Base-by-base conservation (phyloP, 495 filamentous ascomycete species). In the Oidiodendron maius region DNA sequence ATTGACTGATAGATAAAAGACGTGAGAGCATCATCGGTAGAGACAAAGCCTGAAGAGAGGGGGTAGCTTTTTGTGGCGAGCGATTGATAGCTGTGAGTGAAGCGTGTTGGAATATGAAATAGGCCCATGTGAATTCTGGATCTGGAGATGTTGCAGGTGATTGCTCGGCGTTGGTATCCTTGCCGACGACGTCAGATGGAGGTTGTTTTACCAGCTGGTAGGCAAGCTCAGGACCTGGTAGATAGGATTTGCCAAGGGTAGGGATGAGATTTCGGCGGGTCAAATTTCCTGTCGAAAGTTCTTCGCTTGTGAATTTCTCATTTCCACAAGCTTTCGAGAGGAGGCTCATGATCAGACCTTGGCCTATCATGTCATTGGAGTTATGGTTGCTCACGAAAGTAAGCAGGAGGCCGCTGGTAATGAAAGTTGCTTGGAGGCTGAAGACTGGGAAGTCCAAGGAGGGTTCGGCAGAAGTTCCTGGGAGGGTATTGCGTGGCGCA, bases 1-100 rank as follows among this genome's bases (percentile, higher is more conserved):
- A 80, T 51, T 36, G 61, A 68, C 59, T 76, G 67, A 70, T 69
- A 83, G 47, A 73, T 53, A 23, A 77, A 74, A 11, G 76, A 72
- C 15, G 59, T 75, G 5, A 81, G 59, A 11, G 70, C 66, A 48
- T 81, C 78, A 54, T 81, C 71, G 5, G 64, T 71, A 4, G 72
- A 73, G 34, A 72, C 35, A 21, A n/a, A 21, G 63, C 42, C 8
- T 58, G 52, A 9, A 63, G 61, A 13, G 62, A 42, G 8, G n/a
- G n/a, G n/a, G n/a, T n/a, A n/a, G 48, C 61, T 15, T 73, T 71
- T 16, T 5, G 15, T 34, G 17, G 47, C 36, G 55, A 37, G 5
- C 53, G 40, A 46, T 81, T 79, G 10, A 81, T 61, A 15, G 55
- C 48, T 2, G 50, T 32, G 17, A 78, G 60, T 0, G 66, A 60